Percentiles rank a stretch among this genome's conserved stretches.
Conservation (phyloP, 78 protist genomes). For the Dictyostelium citrinum region DNA sequence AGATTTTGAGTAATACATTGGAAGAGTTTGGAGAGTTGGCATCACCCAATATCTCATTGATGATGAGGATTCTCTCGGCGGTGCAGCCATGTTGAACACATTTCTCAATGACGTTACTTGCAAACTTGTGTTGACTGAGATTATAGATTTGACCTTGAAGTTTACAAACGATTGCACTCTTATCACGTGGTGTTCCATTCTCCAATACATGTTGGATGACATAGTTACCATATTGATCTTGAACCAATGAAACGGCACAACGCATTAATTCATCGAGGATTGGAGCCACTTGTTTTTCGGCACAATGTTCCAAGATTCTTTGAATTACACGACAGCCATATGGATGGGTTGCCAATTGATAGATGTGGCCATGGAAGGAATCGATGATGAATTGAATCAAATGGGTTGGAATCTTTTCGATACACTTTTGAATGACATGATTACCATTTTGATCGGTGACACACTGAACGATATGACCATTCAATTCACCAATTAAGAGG, state of each 20-base stretch:
- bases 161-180: slow-evolving; percentile 44
- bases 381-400: slow-evolving; percentile 93
- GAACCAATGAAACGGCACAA: slow-evolving; percentile 80
- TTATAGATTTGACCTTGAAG: slow-evolving; percentile 84
- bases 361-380: slow-evolving; percentile 88
- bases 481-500: slow-evolving; percentile 90
- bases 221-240: slow-evolving; percentile 98
- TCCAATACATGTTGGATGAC: slow-evolving; percentile 97
- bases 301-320: slow-evolving; percentile 95
- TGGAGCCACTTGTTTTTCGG: slow-evolving; percentile 66
- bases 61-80: slow-evolving; percentile 62
- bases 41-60: slow-evolving; percentile 75
- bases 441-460: slow-evolving; percentile 99
- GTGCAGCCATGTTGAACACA: slow-evolving; percentile 78
- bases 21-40: neutral
- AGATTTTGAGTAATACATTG: slow-evolving; percentile 67
- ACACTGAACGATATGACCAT: slow-evolving; percentile 90
- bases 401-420: slow-evolving; percentile 91
- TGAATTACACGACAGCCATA: slow-evolving; percentile 99
- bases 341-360: slow-evolving; percentile 93
- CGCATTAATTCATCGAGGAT: slow-evolving; percentile 88
- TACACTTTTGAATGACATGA: slow-evolving; percentile 99
- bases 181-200: slow-evolving; percentile 73
- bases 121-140: slow-evolving; percentile 94
- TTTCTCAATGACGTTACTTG: slow-evolving; percentile 87